Base-by-base conservation (phyloP, 441 rosid species). In the Croton setiger region DNA sequence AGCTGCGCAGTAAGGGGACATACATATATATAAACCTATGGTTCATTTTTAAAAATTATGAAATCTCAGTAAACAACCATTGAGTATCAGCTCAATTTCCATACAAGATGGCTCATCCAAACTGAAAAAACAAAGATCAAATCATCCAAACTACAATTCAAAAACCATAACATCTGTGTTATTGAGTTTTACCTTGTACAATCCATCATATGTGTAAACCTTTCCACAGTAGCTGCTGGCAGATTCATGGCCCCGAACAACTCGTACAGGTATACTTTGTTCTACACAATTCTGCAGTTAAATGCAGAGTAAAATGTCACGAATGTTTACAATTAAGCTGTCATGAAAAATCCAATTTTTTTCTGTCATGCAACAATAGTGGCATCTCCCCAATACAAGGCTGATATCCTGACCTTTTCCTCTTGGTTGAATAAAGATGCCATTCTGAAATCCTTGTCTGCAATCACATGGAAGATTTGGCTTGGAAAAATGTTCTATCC, bases 141-240 rank as follows among this genome's bases (percentile, higher is more conserved):
- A 57, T 47, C 14, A n/a, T 6, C n/a, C 44, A 21, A 4, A 20
- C 35, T 48, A 64, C 23, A 72, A 35, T 17, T 56, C 17, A 14
- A 36, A 27, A 52, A 27, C n/a, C 63, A 57, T 31, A 9, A 36
- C 27, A n/a, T 58, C n/a, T 60, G 44, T n/a, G 35, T 8, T 47
- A 31, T 61, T 39, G 44, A 36, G 27, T 48, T 64, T 35, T 77
- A 91, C 98, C 92, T 81, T 73, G 80, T 93, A 93, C 73, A 93
- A 74, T 36, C 98, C 98, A 83, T 91, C 97, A 60, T 93, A 93
- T 3, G 96, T 86, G 75, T 91, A 93, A 56, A 89, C 81, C 74
- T 71, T 88, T 71, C 88, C 85, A 72, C 80, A 48, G 73, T 89
- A 91, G 82, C 97, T 91, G 71, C 79, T 84, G 17, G 43, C 37